Conservation (phyloP, 225 moss, liverwort and hornwort species). For the Takakia lepidozioides region DNA sequence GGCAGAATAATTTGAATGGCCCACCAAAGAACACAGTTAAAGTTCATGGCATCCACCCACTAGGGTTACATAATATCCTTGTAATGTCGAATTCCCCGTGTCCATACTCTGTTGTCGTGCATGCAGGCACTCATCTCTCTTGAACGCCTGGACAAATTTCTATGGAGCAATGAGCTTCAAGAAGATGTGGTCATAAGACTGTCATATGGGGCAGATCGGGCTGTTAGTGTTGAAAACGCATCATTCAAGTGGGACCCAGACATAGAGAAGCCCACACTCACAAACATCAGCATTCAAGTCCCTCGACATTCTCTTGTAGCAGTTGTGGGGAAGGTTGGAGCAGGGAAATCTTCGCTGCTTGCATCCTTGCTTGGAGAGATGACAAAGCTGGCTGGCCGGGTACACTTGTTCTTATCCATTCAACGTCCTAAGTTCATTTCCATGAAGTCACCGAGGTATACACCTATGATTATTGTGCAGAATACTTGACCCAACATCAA, state of each 20-base stretch:
- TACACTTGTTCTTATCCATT: constrained; percentile 9
- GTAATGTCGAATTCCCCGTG: too few species aligned
- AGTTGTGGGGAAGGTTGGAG: constrained; percentile 88
- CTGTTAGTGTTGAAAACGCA: constrained; percentile 42
- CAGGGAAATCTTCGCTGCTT: constrained; percentile 77
- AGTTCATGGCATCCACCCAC: too few species aligned
- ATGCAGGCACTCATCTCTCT: constrained; percentile 56
- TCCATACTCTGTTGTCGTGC: too few species aligned
- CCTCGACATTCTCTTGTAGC: constrained; percentile 57
- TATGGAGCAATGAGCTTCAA: constrained; percentile 79
- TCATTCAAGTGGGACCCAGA: constrained; percentile 73
- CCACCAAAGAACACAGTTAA: too few species aligned
- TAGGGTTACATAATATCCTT: too few species aligned
- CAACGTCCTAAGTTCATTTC: too few species aligned
- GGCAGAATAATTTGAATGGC: too few species aligned
- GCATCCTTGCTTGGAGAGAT: constrained; percentile 81
- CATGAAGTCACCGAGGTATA: too few species aligned
- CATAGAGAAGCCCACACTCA: constrained; percentile 27
- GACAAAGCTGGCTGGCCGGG: constrained; percentile 63
- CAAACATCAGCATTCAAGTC: constrained; percentile 38
- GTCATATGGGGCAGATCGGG: constrained; percentile 30
- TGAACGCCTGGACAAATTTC: constrained; percentile 59
- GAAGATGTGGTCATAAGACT: constrained; percentile 31
- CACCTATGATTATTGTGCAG: too few species aligned
- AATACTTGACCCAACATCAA: too few species aligned